A percentile compares a stretch with the other conserved stretches of the same genome.
Evolutionary conservation across 2,329 filamentous ascomycete genomes (phyloP).

Genomic region (Alternaria burnsii): DNA sequence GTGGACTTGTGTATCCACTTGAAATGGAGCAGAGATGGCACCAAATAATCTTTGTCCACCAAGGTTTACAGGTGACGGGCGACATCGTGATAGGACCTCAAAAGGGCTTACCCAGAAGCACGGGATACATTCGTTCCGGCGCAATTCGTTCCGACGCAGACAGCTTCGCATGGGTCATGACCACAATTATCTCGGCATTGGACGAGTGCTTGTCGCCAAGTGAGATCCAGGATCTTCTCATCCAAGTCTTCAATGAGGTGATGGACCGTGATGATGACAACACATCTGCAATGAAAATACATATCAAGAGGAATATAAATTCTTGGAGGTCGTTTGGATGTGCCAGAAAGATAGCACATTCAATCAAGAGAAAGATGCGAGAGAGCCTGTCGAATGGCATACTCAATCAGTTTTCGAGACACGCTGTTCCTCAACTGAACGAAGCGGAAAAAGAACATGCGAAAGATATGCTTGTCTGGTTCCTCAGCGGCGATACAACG

Average conservation of each 20-base stretch:
- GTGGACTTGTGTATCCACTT: background rate
- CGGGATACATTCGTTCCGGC: background rate
- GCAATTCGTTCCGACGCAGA: background rate
- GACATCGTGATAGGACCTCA: background rate
- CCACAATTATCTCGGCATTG: background rate
- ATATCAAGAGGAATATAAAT: background rate
- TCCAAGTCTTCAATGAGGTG: background rate
- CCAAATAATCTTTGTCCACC: background rate
- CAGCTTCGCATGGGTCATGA: background rate
- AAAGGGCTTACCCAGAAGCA: background rate
- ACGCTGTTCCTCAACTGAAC: background rate
- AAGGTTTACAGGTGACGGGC: background rate
- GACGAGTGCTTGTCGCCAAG: background rate
- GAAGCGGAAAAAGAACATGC: background rate
- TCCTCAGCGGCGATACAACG: background rate
- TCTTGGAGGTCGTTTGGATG: background rate
- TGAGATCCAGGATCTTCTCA: background rate
- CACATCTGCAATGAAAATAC: background rate
- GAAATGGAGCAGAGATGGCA: slow-evolving; percentile 4
- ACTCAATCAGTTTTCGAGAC: fast-evolving
- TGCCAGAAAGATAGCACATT: background rate
- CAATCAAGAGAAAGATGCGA: background rate
- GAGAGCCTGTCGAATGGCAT: background rate
- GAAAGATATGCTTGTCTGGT: background rate
- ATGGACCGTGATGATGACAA: background rate